phyloP scores from a whole-genome alignment of 2,329 filamentous ascomycete species.

The Magnaporthiopsis incrustans region DNA sequence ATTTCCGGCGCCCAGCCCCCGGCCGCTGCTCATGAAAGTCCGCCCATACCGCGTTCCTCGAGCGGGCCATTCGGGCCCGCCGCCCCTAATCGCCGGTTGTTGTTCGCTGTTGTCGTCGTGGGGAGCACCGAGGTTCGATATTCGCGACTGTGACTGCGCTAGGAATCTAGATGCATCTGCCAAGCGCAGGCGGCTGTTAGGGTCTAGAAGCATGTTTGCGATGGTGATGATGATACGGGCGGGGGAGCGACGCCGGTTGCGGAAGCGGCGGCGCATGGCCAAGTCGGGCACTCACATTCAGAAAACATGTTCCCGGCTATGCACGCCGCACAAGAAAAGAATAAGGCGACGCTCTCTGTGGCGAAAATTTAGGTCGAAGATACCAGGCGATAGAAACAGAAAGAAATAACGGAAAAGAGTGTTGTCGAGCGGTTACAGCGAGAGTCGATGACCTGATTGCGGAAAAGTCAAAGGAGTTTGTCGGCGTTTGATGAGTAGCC shows the following conservation, averaged over 20 bases:
- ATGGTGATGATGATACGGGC: neutral
- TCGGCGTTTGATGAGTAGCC: neutral
- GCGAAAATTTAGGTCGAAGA: neutral
- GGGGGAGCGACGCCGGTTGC: neutral
- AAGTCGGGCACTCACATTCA: slow-evolving; percentile 61
- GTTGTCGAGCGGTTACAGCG: neutral
- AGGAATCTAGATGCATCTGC: slow-evolving; percentile 94
- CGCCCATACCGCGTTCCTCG: slow-evolving; percentile 28
- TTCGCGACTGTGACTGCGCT: slow-evolving; percentile 87
- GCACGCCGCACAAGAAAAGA: slow-evolving; percentile 11
- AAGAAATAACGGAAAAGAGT: neutral
- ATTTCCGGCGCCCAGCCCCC: slow-evolving; percentile 41
- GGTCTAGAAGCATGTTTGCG: neutral
- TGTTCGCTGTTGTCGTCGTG: slow-evolving; percentile 40
- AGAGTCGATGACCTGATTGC: neutral
- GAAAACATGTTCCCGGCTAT: slow-evolving; percentile 62
- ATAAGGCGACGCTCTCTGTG: neutral
- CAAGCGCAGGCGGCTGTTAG: slow-evolving; percentile 1
- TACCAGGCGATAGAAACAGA: neutral
- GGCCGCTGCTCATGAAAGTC: slow-evolving; percentile 36
- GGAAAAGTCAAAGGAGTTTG: neutral
- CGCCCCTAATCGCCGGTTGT: slow-evolving; percentile 19
- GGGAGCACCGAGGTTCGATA: slow-evolving; percentile 56
- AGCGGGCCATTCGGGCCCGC: slow-evolving; percentile 27
- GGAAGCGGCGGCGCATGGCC: neutral